These are phyloP conservation scores for Eucalyptus globulus DNA, from an alignment of 345 rosid species.

Conservation along the genomic window DNA sequence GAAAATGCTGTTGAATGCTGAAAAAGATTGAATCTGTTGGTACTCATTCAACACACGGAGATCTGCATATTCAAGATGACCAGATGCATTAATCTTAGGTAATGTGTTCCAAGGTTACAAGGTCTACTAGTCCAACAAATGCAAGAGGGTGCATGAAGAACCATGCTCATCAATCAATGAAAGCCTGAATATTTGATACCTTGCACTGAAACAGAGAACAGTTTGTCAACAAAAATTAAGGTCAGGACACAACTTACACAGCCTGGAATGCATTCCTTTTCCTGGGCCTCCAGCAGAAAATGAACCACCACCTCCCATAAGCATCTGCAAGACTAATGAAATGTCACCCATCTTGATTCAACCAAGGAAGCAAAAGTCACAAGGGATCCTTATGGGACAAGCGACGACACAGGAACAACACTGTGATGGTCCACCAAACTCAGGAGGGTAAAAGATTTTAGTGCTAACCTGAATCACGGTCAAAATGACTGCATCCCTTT, in stretches of 20 bases:
- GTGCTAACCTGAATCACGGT: constrained; percentile 76
- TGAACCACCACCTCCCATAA: constrained; percentile 98
- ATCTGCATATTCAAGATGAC: constrained; percentile 28
- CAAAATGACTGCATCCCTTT: constrained; percentile 63
- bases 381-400: neutral
- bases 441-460: neutral
- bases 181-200: neutral
- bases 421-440: neutral
- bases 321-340: constrained; percentile 42
- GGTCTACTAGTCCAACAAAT: neutral
- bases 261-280: constrained; percentile 94
- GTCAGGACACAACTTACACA: constrained; percentile 45
- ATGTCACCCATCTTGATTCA: neutral
- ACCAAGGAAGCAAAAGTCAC: neutral
- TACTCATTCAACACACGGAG: constrained; percentile 55
- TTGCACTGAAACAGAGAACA: neutral
- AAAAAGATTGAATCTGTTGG: constrained; percentile 63
- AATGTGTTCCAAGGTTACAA: neutral
- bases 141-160: neutral
- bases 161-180: neutral
- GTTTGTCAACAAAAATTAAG: neutral
- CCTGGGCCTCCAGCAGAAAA: constrained; percentile 99
- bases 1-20: constrained; percentile 83
- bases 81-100: neutral
- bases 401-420: neutral